Conservation (phyloP, 305 asterid genomes). For the Solanum aculeatissimum region DNA sequence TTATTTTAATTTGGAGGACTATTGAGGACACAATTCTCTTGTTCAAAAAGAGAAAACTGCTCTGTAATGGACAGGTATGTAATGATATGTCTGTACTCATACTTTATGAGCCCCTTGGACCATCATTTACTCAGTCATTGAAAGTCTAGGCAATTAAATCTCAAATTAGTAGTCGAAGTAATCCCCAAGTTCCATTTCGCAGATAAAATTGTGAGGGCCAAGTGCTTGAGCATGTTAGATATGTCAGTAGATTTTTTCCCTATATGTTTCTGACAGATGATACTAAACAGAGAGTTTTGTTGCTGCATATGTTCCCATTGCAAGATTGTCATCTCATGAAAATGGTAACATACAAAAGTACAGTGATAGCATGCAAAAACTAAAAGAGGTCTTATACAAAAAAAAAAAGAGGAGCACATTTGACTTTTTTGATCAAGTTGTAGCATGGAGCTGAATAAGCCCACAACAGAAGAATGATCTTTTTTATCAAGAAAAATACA, state of each 20-base stretch:
- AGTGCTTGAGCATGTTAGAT: neutral
- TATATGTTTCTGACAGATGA: neutral
- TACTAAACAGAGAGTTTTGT: neutral
- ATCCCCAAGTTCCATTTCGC: neutral
- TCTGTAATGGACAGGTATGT: neutral
- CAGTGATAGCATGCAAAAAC: neutral
- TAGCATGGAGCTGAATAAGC: neutral
- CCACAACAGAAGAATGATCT: neutral
- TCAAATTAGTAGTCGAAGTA: neutral
- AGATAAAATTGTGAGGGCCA: neutral
- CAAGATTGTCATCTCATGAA: neutral
- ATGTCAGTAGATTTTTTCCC: neutral
- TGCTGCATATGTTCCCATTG: neutral
- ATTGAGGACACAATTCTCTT: neutral
- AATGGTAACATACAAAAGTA: neutral
- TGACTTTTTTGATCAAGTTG: neutral
- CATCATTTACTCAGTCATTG: neutral
- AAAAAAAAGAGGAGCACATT: neutral
- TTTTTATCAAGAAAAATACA: neutral
- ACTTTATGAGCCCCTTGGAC: neutral
- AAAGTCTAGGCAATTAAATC: neutral
- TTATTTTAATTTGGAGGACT: neutral
- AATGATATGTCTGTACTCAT: neutral
- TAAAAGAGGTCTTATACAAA: neutral
- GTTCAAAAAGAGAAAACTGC: neutral